These are phyloP conservation scores for Dendrobium huoshanense DNA, from an alignment of 106 monocot species.

Conservation along the genomic window DNA sequence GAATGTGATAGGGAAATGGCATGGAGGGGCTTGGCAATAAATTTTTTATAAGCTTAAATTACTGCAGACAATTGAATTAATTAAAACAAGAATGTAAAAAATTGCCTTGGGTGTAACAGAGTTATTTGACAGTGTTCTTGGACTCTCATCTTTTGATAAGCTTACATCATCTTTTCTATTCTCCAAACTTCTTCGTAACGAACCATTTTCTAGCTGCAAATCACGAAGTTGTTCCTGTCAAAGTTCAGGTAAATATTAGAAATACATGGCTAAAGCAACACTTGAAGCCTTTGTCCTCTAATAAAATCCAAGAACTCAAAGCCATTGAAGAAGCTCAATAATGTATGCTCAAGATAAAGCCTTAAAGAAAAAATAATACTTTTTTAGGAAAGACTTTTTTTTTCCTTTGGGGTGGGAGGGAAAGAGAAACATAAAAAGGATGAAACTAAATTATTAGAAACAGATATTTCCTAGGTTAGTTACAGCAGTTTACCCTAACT, in stretches of 20 bases:
- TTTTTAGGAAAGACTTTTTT: background rate
- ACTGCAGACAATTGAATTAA: background rate
- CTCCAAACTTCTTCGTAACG: constrained; percentile 55
- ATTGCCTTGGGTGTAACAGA: constrained; percentile 12
- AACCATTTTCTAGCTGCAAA: constrained; percentile 61
- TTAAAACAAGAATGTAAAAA: background rate
- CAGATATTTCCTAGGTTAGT: background rate
- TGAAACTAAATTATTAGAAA: background rate
- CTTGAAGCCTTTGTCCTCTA: background rate
- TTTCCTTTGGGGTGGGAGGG: background rate
- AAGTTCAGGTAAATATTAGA: background rate
- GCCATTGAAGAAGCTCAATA: background rate
- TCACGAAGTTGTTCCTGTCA: constrained; percentile 65
- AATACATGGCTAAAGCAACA: constrained; percentile 1
- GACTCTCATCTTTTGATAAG: constrained; percentile 25
- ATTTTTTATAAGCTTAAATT: background rate
- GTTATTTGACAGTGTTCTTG: constrained; percentile 21
- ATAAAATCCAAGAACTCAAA: constrained; percentile 1
- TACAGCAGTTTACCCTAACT: background rate
- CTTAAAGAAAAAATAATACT: background rate
- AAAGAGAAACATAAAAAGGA: background rate
- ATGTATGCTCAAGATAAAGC: background rate
- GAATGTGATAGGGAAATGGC: background rate
- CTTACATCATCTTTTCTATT: constrained; percentile 18
- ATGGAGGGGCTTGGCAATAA: background rate